These are phyloP conservation scores for Colletotrichum chrysophilum DNA, from an alignment of 2,329 filamentous ascomycete genomes.

Conservation along the genomic window DNA sequence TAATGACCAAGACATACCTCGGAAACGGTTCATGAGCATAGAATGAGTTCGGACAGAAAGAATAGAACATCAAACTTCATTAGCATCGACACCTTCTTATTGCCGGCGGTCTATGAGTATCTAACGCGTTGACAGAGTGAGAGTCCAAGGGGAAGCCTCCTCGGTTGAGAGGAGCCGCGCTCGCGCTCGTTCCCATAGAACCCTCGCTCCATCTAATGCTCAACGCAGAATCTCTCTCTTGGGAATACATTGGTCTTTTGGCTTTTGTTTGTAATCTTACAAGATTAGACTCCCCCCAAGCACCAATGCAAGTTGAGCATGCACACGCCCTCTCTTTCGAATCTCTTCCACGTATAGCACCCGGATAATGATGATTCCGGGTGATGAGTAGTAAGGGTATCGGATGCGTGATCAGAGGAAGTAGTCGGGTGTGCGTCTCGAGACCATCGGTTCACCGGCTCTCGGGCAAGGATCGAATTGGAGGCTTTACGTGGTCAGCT, in stretches of 20 bases:
- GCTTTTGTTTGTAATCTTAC: constrained; percentile 19
- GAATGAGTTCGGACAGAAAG: not conserved
- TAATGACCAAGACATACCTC: not conserved
- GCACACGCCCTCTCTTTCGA: constrained; percentile 16
- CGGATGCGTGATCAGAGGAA: constrained; percentile 74
- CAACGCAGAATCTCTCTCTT: constrained; percentile 21
- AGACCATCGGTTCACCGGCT: constrained; percentile 98
- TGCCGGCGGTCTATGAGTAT: constrained; percentile 22
- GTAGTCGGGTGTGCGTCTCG: constrained; percentile 96
- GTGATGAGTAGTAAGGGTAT: constrained; percentile 14
- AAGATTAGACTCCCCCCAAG: constrained; percentile 17
- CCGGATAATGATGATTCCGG: not conserved
- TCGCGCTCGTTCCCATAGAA: not conserved
- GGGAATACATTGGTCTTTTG: constrained; percentile 20
- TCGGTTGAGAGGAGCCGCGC: not conserved
- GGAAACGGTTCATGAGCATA: not conserved
- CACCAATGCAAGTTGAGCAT: constrained; percentile 21
- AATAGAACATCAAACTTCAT: constrained; percentile 12
- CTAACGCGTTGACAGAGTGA: constrained; percentile 10
- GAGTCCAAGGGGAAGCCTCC: not conserved
- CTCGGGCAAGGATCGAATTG: constrained; percentile 99
- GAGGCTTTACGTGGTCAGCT: constrained; percentile 65
- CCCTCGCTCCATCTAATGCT: constrained; percentile 5
- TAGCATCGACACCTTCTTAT: constrained; percentile 19
- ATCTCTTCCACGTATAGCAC: constrained; percentile 5